Conservation (phyloP, 108 stramenopile species). For the Nitzschia inconspicua region DNA sequence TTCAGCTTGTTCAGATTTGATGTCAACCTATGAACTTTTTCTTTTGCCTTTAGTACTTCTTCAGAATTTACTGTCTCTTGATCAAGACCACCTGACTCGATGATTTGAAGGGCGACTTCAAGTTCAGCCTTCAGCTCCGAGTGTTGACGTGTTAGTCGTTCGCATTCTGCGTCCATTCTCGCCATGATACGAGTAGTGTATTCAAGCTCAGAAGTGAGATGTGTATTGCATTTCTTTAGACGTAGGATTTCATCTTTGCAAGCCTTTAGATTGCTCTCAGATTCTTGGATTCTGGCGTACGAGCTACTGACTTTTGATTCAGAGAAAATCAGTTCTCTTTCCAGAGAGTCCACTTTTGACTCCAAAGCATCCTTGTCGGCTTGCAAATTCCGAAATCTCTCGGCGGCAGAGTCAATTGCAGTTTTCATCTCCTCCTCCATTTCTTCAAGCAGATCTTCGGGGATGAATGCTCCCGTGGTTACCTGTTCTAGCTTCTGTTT, state of each 20-base stretch:
- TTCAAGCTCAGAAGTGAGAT: constrained; percentile 6
- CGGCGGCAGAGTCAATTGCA: not conserved
- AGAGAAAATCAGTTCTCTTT: not conserved
- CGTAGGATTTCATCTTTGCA: constrained; percentile 1
- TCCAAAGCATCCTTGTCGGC: constrained; percentile 27
- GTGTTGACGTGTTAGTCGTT: not conserved
- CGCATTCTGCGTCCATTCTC: not conserved
- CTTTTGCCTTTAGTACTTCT: constrained; percentile 4
- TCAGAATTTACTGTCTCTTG: constrained; percentile 8
- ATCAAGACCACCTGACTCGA: constrained; percentile 8
- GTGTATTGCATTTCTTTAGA: constrained; percentile 5
- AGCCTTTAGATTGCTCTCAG: not conserved
- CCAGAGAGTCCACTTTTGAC: not conserved
- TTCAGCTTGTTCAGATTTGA: constrained; percentile 2
- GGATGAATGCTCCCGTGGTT: no score
- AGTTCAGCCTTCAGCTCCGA: constrained; percentile 6
- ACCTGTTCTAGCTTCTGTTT: no score
- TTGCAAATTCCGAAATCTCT: constrained; percentile 14
- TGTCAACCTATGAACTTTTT: constrained; percentile 6
- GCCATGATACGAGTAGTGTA: not conserved
- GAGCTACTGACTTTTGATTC: not conserved
- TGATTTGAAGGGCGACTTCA: constrained; percentile 8
- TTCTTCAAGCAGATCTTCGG: not conserved
- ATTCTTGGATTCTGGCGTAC: not conserved
- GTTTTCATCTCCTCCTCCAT: constrained; percentile 2